Evolutionary conservation across 139 green algal genomes (phyloP).

Genomic region (Desmodesmus armatus): DNA sequence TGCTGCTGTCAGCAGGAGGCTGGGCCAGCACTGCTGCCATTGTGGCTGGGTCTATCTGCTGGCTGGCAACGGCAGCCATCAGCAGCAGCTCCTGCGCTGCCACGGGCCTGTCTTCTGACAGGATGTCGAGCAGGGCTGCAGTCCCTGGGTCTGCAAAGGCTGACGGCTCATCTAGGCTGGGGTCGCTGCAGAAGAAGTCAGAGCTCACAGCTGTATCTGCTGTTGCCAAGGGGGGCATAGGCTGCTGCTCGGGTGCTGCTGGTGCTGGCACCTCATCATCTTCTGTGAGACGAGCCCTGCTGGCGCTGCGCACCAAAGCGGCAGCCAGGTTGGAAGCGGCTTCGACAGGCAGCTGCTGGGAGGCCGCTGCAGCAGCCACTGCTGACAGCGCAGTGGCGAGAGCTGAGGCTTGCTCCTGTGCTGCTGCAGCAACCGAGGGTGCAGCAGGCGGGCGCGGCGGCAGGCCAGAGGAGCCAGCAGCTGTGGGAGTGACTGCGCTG

Average conservation of each 20-base stretch:
- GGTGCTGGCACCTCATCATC: too few relatives aligned
- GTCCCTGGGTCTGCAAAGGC: too few relatives aligned
- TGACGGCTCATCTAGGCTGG: too few relatives aligned
- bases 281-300: background rate
- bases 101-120: too few relatives aligned
- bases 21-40: background rate
- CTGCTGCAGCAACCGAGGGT: background rate
- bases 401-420: slow-evolving; percentile 21
- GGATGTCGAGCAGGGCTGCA: too few relatives aligned
- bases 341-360: slow-evolving; percentile 2
- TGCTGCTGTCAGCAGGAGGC: background rate
- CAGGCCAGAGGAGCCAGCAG: background rate
- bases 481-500: background rate
- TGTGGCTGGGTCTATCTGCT: slow-evolving; percentile 14
- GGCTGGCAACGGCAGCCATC: background rate
- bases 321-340: slow-evolving; percentile 17
- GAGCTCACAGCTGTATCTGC: too few relatives aligned
- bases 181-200: too few relatives aligned
- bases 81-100: background rate
- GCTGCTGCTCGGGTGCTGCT: too few relatives aligned
- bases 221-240: background rate
- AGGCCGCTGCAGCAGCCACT: slow-evolving; percentile 29
- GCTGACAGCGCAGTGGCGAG: slow-evolving; percentile 18
- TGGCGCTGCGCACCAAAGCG: slow-evolving; percentile 33
- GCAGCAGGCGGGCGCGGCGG: slow-evolving; percentile 2